A percentile compares a stretch with the other conserved stretches of the same genome.
These are phyloP conservation scores for Podospora tetraspora DNA, from an alignment of 495 filamentous ascomycete species.

Conservation along the genomic window DNA sequence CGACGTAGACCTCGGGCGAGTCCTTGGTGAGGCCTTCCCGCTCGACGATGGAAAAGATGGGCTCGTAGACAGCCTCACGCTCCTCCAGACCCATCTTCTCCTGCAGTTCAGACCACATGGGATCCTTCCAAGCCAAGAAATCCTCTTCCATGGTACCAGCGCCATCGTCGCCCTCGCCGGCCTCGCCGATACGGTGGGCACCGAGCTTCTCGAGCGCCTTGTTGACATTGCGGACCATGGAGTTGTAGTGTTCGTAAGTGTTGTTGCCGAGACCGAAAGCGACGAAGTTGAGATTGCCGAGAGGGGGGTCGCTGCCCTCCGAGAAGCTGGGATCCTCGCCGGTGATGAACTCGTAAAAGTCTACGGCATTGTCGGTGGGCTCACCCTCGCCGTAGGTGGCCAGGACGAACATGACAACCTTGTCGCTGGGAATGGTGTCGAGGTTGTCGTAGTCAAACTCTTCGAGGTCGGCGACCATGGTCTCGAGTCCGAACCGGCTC, in stretches of 20 bases:
- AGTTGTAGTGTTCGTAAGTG: conserved; percentile 99
- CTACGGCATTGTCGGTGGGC: conserved; percentile 96
- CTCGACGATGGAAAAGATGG: conserved; percentile 79
- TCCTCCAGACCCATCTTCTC: conserved; percentile 85
- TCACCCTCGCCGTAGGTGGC: conserved; percentile 98
- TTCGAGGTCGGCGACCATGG: conserved; percentile 96
- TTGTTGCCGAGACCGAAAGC: conserved; percentile 97
- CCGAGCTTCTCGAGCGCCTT: conserved; percentile 73
- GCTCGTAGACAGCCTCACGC: conserved; percentile 93
- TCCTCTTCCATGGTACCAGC: conserved; percentile 99
- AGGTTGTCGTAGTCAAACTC: conserved; percentile 97
- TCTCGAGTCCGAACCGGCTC: conserved; percentile 92
- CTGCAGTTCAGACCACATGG: conserved; percentile 87
- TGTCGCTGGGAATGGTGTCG: conserved; percentile 81
- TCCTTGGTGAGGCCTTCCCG: conserved; percentile 67
- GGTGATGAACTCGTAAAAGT: conserved; percentile 95
- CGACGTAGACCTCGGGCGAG: conserved; percentile 85
- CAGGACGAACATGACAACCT: conserved; percentile 89
- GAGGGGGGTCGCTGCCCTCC: conserved; percentile 67
- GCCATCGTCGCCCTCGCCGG: conserved; percentile 95
- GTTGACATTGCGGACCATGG: conserved; percentile 91
- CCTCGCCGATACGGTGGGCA: conserved; percentile 73
- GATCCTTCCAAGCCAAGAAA: conserved; percentile 98
- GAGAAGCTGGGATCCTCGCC: conserved; percentile 78
- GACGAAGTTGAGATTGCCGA: conserved; percentile 85